Conservation (phyloP, 1,284 basidiomycete genomes). For the Boletus semigastroideus region DNA sequence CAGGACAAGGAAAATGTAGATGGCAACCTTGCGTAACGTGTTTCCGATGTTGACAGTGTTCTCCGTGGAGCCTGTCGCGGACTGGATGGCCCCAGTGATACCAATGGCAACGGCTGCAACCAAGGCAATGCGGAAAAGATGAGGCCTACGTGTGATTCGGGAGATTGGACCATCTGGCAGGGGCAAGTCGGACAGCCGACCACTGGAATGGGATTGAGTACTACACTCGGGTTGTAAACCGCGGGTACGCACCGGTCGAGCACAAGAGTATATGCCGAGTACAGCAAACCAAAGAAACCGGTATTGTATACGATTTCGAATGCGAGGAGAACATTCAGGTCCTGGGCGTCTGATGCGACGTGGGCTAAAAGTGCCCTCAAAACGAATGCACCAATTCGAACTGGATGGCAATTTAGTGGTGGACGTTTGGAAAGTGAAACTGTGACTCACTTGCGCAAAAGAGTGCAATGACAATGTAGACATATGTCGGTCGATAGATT, state of each 20-base stretch:
- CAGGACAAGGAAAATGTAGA: constrained; percentile 47
- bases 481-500: constrained; percentile 40
- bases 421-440: neutral
- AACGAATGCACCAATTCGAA: constrained; percentile 32
- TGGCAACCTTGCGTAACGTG: constrained; percentile 37
- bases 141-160: constrained; percentile 33
- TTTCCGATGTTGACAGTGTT: constrained; percentile 19
- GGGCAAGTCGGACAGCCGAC: constrained; percentile 22
- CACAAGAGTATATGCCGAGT: constrained; percentile 36
- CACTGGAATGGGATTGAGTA: constrained; percentile 13
- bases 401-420: constrained; percentile 16
- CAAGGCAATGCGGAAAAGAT: constrained; percentile 36
- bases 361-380: constrained; percentile 34
- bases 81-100: constrained; percentile 35
- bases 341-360: constrained; percentile 22
- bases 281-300: constrained; percentile 38
- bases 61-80: constrained; percentile 11
- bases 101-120: constrained; percentile 39
- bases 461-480: constrained; percentile 41
- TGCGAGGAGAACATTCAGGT: constrained; percentile 25
- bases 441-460: constrained; percentile 47
- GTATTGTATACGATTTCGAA: constrained; percentile 34
- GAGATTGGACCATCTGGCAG: constrained; percentile 26
- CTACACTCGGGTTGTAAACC: neutral
- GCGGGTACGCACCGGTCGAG: constrained; percentile 30